phyloP scores from a whole-genome alignment of 352 stramenopile species.

The Peronospora farinosa region DNA sequence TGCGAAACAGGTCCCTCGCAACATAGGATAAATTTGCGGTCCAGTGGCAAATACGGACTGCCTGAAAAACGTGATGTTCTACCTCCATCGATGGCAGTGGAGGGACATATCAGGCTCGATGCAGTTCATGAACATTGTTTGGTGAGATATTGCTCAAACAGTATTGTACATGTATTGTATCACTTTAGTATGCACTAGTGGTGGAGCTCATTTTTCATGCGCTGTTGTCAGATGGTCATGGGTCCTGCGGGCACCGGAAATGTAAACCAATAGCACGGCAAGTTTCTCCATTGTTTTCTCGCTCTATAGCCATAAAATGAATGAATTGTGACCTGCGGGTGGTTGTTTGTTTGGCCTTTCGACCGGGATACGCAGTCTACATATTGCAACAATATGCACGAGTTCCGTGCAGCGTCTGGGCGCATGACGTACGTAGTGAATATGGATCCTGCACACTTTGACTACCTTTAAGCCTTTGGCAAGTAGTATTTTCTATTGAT shows the following conservation, averaged over 20 bases:
- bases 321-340: constrained; percentile 6
- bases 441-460: constrained; percentile 91
- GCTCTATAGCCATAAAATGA: constrained; percentile 11
- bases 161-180: constrained; percentile 6
- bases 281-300: not conserved
- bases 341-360: constrained; percentile 8
- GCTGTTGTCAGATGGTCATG: constrained; percentile 89
- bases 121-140: no score
- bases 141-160: not conserved
- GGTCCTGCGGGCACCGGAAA: constrained; percentile 88
- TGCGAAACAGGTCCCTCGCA: constrained; percentile 33
- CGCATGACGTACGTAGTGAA: constrained; percentile 94
- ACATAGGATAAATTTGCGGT: constrained; percentile 11
- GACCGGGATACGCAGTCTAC: constrained; percentile 55
- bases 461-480: constrained; percentile 88
- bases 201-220: constrained; percentile 43
- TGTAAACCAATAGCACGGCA: constrained; percentile 38
- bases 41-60: constrained; percentile 4
- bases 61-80: constrained; percentile 9
- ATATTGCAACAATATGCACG: constrained; percentile 92
- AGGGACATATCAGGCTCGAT: constrained; percentile 3
- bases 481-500: constrained; percentile 19
- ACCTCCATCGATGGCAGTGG: constrained; percentile 21
- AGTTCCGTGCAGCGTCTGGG: constrained; percentile 80
- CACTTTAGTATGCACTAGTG: no score